A percentile compares a stretch with the other conserved stretches of the same genome.
Conservation (phyloP, 345 rosid species). For the Erodium maritimum region DNA sequence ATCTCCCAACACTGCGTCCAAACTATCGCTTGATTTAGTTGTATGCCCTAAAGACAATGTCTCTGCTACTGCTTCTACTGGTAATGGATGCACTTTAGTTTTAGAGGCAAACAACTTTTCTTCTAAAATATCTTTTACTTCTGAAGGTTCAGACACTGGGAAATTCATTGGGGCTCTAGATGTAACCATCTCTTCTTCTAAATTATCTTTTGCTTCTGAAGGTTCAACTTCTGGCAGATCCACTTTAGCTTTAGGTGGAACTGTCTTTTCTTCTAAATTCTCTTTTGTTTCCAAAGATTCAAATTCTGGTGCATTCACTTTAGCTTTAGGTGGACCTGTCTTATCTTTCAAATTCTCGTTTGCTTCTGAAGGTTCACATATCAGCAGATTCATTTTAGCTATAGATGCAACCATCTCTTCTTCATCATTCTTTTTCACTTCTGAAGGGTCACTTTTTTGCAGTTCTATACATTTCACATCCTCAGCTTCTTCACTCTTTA, state of each 20-base stretch:
- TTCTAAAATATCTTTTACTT: neutral
- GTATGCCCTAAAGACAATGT: neutral
- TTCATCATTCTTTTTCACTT: neutral
- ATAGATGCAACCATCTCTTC: neutral
- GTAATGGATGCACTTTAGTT: slow-evolving; percentile 6
- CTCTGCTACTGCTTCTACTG: neutral
- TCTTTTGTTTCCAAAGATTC: neutral
- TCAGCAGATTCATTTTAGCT: neutral
- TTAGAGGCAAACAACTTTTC: slow-evolving; percentile 8
- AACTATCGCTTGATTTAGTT: neutral
- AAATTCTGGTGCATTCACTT: slow-evolving; percentile 1
- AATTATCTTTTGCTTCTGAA: neutral
- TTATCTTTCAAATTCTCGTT: slow-evolving; percentile 1
- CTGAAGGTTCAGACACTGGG: neutral
- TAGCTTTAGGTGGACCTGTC: slow-evolving; percentile 9
- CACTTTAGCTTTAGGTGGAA: neutral
- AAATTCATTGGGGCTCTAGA: neutral
- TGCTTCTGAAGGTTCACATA: neutral
- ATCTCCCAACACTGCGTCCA: neutral
- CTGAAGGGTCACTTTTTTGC: neutral
- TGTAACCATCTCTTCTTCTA: neutral
- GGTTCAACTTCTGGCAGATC: neutral
- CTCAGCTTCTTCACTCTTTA: slow-evolving; percentile 13
- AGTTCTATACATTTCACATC: neutral
- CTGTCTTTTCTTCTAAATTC: neutral